Percentiles rank a stretch among this genome's conserved stretches.
phyloP scores from a whole-genome alignment of 2,329 filamentous ascomycete genomes.

The Elsinoe batatas region DNA sequence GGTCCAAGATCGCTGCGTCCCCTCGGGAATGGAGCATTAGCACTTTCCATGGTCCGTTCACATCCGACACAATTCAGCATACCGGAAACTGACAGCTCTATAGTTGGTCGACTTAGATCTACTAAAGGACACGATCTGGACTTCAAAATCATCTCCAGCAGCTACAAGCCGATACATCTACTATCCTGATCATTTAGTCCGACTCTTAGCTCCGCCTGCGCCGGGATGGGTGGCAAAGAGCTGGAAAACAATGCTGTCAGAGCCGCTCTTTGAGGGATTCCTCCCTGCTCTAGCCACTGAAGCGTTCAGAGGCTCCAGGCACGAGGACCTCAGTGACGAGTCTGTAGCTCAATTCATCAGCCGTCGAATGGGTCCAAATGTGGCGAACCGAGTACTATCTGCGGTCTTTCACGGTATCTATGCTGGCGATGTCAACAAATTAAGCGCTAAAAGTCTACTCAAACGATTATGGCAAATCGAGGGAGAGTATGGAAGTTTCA shows the following conservation, averaged over 20 bases:
- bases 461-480: slow-evolving; percentile 44
- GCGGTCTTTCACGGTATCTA: slow-evolving; percentile 79
- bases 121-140: slow-evolving; percentile 46
- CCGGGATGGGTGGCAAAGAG: slow-evolving; percentile 26
- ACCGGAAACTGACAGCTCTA: neutral
- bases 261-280: slow-evolving; percentile 48
- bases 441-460: slow-evolving; percentile 61
- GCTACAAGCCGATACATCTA: slow-evolving; percentile 68
- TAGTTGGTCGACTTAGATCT: slow-evolving; percentile 52
- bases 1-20: slow-evolving; percentile 69
- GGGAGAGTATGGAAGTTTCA: slow-evolving; percentile 31
- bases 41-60: slow-evolving; percentile 57
- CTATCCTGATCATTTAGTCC: slow-evolving; percentile 73
- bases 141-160: slow-evolving; percentile 40
- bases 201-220: slow-evolving; percentile 41
- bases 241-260: slow-evolving; percentile 32
- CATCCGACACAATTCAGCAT: no score
- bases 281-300: slow-evolving; percentile 30
- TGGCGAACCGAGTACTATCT: slow-evolving; percentile 65
- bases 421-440: slow-evolving; percentile 72
- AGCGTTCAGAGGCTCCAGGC: slow-evolving; percentile 21
- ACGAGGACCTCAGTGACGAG: slow-evolving; percentile 47
- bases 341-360: slow-evolving; percentile 60
- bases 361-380: slow-evolving; percentile 42
- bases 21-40: slow-evolving; percentile 50